These are phyloP conservation scores for Solanum hybrid DNA, from an alignment of 305 asterid genomes.

Conservation along the genomic window DNA sequence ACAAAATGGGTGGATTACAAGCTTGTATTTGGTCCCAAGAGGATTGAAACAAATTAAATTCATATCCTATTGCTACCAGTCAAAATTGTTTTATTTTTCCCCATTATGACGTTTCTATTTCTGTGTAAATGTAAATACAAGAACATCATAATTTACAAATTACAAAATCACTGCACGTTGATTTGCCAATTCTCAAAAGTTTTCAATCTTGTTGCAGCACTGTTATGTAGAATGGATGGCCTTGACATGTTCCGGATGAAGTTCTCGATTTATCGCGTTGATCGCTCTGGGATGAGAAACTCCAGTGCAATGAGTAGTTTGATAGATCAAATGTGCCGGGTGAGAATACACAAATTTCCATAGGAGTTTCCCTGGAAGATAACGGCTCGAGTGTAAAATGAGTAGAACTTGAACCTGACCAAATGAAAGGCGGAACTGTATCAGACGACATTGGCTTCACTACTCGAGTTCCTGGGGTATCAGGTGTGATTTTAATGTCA, in stretches of 20 bases:
- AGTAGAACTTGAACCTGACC: slow-evolving; percentile 83
- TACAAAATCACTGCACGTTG: slow-evolving; percentile 22
- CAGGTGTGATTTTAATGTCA: slow-evolving; percentile 51
- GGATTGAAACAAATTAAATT: not conserved
- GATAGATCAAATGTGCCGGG: slow-evolving; percentile 90
- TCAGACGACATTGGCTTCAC: slow-evolving; percentile 32
- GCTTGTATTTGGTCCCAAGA: not conserved
- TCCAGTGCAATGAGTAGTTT: slow-evolving; percentile 76
- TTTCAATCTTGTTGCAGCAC: slow-evolving; percentile 60
- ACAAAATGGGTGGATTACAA: not conserved
- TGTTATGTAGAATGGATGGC: slow-evolving; percentile 62
- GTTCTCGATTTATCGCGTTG: slow-evolving; percentile 15
- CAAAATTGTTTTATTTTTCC: not conserved
- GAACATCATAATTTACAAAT: slow-evolving; percentile 26
- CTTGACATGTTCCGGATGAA: slow-evolving; percentile 55
- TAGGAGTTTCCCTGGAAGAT: slow-evolving; percentile 52
- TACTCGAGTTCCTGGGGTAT: slow-evolving; percentile 23
- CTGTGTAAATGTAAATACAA: slow-evolving; percentile 21
- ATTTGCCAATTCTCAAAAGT: not conserved
- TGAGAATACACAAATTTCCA: slow-evolving; percentile 59
- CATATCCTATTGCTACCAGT: not conserved
- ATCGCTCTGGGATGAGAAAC: slow-evolving; percentile 15
- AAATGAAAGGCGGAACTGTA: slow-evolving; percentile 56
- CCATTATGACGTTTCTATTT: slow-evolving; percentile 5
- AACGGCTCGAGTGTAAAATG: slow-evolving; percentile 48